These are phyloP conservation scores for Tetrahymena thermophila DNA, from an alignment of 73 alveolate species.

Conservation along the genomic window DNA sequence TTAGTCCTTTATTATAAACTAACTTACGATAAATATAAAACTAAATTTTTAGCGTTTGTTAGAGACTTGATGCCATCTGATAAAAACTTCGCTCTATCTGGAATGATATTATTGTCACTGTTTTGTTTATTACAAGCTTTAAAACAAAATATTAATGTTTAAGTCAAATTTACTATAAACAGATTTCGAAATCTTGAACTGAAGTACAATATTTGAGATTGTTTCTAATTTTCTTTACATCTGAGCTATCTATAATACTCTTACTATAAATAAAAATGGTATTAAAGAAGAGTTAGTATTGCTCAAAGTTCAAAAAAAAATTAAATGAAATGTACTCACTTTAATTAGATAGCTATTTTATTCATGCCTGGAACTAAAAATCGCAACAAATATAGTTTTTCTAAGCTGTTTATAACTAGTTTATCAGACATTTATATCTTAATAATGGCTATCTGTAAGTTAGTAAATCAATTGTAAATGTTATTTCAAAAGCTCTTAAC, in stretches of 20 bases:
- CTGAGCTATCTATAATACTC: not conserved
- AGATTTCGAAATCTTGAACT: not conserved
- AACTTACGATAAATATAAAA: not conserved
- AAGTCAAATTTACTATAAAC: not conserved
- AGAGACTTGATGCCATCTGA: not conserved
- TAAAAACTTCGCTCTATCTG: not conserved
- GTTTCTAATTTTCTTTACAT: not conserved
- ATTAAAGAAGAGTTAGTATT: no score
- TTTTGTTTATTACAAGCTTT: not conserved
- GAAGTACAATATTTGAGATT: not conserved
- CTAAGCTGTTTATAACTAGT: not conserved
- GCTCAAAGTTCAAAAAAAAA: not conserved
- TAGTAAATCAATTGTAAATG: not conserved
- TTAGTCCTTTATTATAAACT: not conserved
- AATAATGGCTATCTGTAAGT: not conserved
- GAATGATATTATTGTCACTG: not conserved
- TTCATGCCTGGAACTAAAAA: not conserved
- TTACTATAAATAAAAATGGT: not conserved
- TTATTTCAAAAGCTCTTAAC: not conserved
- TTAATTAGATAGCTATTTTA: not conserved
- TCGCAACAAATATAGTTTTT: not conserved
- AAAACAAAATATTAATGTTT: not conserved
- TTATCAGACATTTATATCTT: not conserved
- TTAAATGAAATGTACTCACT: not conserved
- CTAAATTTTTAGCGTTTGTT: not conserved